Conservation (phyloP, 2,329 filamentous ascomycete genomes). For the Malbranchea cinnamomea region DNA sequence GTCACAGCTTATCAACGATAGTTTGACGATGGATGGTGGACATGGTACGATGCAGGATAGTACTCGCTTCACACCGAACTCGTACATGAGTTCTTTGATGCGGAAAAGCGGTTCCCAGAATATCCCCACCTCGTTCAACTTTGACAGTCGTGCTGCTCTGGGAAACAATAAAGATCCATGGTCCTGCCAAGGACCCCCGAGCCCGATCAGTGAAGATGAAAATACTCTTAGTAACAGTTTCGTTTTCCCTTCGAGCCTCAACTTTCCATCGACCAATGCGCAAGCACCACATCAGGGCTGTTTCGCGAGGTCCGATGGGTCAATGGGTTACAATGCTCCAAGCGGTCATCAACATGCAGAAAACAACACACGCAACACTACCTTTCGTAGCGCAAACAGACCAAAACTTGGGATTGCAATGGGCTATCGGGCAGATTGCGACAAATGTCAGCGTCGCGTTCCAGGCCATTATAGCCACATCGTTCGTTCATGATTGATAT, state of each 20-base stretch:
- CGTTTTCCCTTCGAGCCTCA: neutral
- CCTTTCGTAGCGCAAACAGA: no score
- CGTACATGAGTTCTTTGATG: constrained; percentile 10
- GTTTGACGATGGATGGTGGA: constrained; percentile 19
- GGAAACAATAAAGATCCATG: constrained; percentile 6
- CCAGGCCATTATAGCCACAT: constrained; percentile 74
- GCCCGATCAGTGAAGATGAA: constrained; percentile 26
- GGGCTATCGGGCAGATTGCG: constrained; percentile 63
- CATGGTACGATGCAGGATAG: constrained; percentile 17
- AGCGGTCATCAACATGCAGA: no score
- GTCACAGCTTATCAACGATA: constrained; percentile 16
- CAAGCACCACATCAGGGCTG: no score
- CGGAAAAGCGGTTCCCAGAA: no score
- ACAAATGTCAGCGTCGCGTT: constrained; percentile 59
- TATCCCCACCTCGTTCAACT: neutral
- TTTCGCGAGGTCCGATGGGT: no score
- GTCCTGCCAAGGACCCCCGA: constrained; percentile 20
- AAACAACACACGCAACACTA: no score
- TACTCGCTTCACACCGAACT: constrained; percentile 15
- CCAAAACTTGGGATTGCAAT: constrained; percentile 57
- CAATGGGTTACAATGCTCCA: no score
- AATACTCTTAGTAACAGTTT: constrained; percentile 7
- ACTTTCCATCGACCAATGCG: neutral
- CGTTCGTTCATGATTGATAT: constrained; percentile 31
- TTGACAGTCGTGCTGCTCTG: no score